These are phyloP conservation scores for Rhodotorula sp. DNA, from an alignment of 1,284 basidiomycete genomes.

Conservation along the genomic window DNA sequence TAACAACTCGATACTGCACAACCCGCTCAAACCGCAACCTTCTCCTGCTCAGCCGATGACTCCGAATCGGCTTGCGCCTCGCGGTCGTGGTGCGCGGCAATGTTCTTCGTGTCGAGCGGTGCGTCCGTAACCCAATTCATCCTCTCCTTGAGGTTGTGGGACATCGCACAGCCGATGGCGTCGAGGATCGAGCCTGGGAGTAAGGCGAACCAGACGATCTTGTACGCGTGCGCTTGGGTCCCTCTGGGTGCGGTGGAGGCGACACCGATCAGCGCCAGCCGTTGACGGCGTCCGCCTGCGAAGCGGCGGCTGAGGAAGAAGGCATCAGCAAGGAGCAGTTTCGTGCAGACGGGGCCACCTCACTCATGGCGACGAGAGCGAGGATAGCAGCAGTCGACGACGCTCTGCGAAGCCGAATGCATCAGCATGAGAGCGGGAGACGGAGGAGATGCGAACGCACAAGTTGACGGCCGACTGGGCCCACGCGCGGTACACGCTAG, in stretches of 20 bases:
- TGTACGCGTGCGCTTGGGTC: conserved; percentile 23
- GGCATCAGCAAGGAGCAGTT: too few relatives aligned
- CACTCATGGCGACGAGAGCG: conserved; percentile 9
- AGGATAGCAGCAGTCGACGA: background rate
- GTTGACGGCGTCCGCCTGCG: conserved; percentile 10
- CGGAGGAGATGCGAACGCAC: background rate
- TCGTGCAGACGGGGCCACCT: conserved; percentile 3
- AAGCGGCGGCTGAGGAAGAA: background rate
- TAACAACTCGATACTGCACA: too few relatives aligned
- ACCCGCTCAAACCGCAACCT: too few relatives aligned
- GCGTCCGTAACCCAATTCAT: conserved; percentile 28
- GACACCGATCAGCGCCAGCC: conserved; percentile 23
- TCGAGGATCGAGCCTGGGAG: conserved; percentile 22
- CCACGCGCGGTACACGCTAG: conserved; percentile 11
- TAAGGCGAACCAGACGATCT: conserved; percentile 26
- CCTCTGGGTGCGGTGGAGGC: conserved; percentile 6
- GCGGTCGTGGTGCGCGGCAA: too few relatives aligned
- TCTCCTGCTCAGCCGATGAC: too few relatives aligned
- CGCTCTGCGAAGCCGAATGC: background rate
- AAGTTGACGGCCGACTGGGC: conserved; percentile 13
- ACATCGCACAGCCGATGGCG: conserved; percentile 20
- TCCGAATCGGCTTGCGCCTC: too few relatives aligned
- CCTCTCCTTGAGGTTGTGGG: conserved; percentile 21
- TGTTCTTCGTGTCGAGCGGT: background rate
- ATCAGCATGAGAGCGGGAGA: background rate